Base-by-base conservation (phyloP, 306 rosid genomes). In the Abrus pulchellus region DNA sequence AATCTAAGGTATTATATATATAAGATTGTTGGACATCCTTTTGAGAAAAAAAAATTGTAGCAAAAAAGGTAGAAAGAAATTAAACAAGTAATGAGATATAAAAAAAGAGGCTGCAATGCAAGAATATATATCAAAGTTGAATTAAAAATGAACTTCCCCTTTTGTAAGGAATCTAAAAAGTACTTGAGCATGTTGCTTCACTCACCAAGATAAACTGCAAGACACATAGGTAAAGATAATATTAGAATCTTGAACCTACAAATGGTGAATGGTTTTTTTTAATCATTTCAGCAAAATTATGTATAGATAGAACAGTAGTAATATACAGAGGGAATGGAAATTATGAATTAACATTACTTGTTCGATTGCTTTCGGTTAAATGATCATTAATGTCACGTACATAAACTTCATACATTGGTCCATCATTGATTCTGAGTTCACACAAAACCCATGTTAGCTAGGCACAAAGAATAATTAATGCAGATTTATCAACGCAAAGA, bases 131-230 rank as follows among this genome's bases (percentile, higher is more conserved):
- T 62, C 5, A n/a, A 45, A n/a, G 69, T 38, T 36, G 48, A 49
- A 32, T 32, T 69, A 73, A 20, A 20, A 20, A 27, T 54, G 62
- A 5, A 54, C 66, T 72, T 55, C 41, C 77, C 66, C 40, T 73
- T 73, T 55, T 34, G 66, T 20, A n/a, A 38, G 50, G 53, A 20
- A 40, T 73, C 36, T 9, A 73, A 53, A 20, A 72, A 20, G 40
- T 27, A 36, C 50, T 55, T 40, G 66, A 54, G 65, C 52, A 40
- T 10, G 65, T 38, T 72, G 65, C 20, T 40, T 73, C 54, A 55
- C 77, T 73, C 77, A 40, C 77, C 77, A 73, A 73, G 66, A 11
- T 55, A 40, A 20, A 57, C 77, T 11, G 29, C 66, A 55, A 73
- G 38, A 53, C 6, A 33, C 62, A 73, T 40, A 55, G 14, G 77